Evolutionary conservation across 495 filamentous ascomycete genomes (phyloP).

Genomic region (Rostrohypoxylon terebratum): DNA sequence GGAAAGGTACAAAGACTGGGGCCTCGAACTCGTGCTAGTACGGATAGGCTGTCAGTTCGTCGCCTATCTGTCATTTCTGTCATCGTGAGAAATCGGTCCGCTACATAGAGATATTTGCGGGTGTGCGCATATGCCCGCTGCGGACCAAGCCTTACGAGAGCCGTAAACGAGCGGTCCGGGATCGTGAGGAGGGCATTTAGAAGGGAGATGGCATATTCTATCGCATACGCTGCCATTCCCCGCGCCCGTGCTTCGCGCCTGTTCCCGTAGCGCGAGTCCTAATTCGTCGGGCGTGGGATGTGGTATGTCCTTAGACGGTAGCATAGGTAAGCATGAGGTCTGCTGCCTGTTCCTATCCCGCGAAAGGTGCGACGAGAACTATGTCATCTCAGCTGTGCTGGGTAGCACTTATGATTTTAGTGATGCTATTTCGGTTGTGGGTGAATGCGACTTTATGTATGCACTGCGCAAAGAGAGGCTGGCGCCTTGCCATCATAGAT

Average conservation of each 20-base stretch:
- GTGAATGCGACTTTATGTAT: slow-evolving; percentile 37
- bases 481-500: slow-evolving; percentile 19
- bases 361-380: slow-evolving; percentile 6
- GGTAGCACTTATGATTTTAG: slow-evolving; percentile 15
- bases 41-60: not conserved
- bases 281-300: slow-evolving; percentile 5
- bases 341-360: slow-evolving; percentile 5
- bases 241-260: slow-evolving; percentile 4
- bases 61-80: slow-evolving; percentile 1
- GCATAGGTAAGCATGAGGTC: slow-evolving; percentile 15
- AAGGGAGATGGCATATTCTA: slow-evolving; percentile 31
- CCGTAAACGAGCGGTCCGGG: slow-evolving; percentile 15
- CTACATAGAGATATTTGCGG: slow-evolving; percentile 12
- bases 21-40: not conserved
- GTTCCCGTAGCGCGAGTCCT: slow-evolving; percentile 5
- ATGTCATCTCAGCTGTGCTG: slow-evolving; percentile 30
- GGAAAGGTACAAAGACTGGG: not conserved
- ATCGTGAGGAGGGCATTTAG: slow-evolving; percentile 21
- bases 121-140: slow-evolving; percentile 41
- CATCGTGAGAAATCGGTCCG: slow-evolving; percentile 14
- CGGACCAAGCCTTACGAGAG: slow-evolving; percentile 45
- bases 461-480: slow-evolving; percentile 36
- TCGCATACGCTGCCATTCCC: not conserved
- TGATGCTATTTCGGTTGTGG: slow-evolving; percentile 44
- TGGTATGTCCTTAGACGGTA: not conserved